These are phyloP conservation scores for Circinella umbellata DNA, from an alignment of 371 early-diverging fungal species.

Conservation along the genomic window DNA sequence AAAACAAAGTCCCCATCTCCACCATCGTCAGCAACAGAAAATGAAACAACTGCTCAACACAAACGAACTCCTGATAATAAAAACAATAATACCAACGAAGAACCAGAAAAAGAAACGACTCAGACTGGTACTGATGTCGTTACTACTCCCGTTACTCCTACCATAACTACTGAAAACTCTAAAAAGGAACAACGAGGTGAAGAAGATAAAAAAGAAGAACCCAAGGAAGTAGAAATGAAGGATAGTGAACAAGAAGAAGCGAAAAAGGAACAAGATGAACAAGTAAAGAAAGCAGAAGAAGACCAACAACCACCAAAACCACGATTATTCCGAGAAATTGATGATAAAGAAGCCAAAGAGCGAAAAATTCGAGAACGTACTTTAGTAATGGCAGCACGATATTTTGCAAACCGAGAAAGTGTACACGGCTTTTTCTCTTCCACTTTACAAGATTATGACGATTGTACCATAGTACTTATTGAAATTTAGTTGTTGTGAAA, in stretches of 20 bases:
- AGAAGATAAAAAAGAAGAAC: slow-evolving; percentile 6
- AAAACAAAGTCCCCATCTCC: not conserved
- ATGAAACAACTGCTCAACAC: not conserved
- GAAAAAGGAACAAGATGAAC: not conserved
- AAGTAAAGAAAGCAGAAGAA: slow-evolving; percentile 11
- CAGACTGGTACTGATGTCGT: not conserved
- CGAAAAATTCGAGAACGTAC: slow-evolving; percentile 49
- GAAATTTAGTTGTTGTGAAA: slow-evolving; percentile 33
- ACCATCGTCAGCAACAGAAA: not conserved
- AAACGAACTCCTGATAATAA: slow-evolving; percentile 5
- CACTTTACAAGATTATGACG: slow-evolving; percentile 57
- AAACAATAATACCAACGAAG: slow-evolving; percentile 1
- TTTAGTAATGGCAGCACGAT: slow-evolving; percentile 43
- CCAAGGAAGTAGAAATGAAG: slow-evolving; percentile 15
- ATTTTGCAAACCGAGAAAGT: slow-evolving; percentile 55
- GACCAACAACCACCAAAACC: slow-evolving; percentile 26
- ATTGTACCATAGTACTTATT: slow-evolving; percentile 55
- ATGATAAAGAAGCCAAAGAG: slow-evolving; percentile 31
- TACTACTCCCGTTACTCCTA: too few relatives aligned
- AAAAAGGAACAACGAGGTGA: not conserved
- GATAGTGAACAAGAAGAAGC: not conserved
- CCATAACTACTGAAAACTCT: too few relatives aligned
- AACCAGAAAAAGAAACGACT: not conserved
- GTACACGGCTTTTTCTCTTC: slow-evolving; percentile 55
- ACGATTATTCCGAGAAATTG: slow-evolving; percentile 38